Base-by-base conservation (phyloP, 2,329 filamentous ascomycete species). In the Aspergillus sp. region DNA sequence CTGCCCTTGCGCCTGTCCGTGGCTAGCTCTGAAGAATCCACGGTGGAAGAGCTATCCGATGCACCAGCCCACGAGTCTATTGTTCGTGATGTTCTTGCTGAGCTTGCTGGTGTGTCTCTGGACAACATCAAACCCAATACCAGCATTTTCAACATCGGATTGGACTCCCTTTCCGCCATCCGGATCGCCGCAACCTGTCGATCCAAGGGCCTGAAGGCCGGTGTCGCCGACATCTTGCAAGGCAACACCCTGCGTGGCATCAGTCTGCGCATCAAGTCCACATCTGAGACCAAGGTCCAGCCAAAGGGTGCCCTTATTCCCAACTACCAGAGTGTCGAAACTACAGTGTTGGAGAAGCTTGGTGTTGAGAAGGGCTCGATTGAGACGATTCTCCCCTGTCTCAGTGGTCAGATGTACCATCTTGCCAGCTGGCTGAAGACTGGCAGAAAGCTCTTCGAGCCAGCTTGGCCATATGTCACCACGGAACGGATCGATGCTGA, bases 361-460 rank as follows among this genome's bases (percentile, higher is more conserved):
- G 35, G 37, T 2, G 26, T 59, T 13, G 12, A 38, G 5, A 49
- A 47, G 27, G 53, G 53, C 6, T 42, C 44, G 1, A 42, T 66
- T 12, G 59, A 66, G 30, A 44, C 47, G 4, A 53, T 63, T 2
- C 36, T 62, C 10, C 62, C 63, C 4, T 62, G 59, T 43, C 51
- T 65, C 2, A 46, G 58, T n/a, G 64, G 64, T 6, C 64, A 66
- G 42, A 46, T 54, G 35, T 63, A 59, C 34, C 62, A 66, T 41
- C 56, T 66, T 7, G 48, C 44, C 6, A 58, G 49, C 42, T 66
- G 63, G 63, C 42, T 65, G 33, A 62, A 61, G 36, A 61, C 61
- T 8, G 54, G 52, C 13, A 49, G 62, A 26, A 62, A 50, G 5
- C 44, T 64, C 26, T 54, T 61, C 26, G 62, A 66, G 39, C 56